Conservation (phyloP, 176 grass and related monocot genomes). For the Bromus sterilis region DNA sequence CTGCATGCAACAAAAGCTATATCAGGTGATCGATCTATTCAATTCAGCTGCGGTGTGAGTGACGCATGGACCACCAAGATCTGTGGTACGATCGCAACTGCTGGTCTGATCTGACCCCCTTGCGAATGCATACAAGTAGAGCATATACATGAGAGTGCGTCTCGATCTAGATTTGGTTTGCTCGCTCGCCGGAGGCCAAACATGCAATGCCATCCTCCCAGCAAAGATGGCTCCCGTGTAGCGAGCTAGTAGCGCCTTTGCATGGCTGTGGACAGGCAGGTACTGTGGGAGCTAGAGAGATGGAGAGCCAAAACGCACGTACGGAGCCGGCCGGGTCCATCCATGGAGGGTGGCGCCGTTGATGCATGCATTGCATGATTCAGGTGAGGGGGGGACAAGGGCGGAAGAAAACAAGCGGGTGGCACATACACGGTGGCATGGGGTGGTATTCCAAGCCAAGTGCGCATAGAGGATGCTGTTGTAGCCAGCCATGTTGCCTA, state of each 20-base stretch:
- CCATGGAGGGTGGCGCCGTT: too few relatives aligned
- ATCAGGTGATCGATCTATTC: background rate
- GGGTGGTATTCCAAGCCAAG: background rate
- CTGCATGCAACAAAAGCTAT: background rate
- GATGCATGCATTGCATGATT: background rate
- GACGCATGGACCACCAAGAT: constrained; percentile 8
- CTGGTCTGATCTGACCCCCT: background rate
- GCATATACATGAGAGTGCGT: background rate
- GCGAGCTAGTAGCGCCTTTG: too few relatives aligned
- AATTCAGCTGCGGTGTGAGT: background rate
- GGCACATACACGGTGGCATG: background rate
- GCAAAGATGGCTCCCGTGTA: too few relatives aligned
- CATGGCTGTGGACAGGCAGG: background rate
- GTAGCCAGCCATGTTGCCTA: background rate
- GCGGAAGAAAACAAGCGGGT: constrained; percentile 20
- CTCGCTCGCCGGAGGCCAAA: background rate
- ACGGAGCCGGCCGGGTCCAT: too few relatives aligned
- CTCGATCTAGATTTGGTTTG: background rate
- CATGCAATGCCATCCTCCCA: background rate
- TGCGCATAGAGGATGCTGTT: background rate
- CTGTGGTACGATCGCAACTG: background rate
- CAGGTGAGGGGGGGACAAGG: constrained; percentile 15
- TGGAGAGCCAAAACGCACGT: background rate
- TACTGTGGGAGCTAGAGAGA: too few relatives aligned
- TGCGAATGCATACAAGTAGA: background rate